These are phyloP conservation scores for Curvularia spicifera DNA, from an alignment of 2,329 filamentous ascomycete genomes.

Conservation along the genomic window DNA sequence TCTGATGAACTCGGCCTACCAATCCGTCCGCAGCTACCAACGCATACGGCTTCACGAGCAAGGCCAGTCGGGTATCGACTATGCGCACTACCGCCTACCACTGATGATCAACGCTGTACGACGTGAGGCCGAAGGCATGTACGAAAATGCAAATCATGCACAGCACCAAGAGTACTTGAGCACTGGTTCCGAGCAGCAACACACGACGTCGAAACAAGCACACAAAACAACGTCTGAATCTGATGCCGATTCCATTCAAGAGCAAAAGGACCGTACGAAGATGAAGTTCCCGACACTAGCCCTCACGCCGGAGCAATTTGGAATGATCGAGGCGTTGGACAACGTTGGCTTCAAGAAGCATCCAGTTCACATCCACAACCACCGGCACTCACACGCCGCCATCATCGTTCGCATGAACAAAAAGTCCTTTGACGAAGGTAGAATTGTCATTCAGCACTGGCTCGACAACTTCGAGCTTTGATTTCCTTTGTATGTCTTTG, in stretches of 20 bases:
- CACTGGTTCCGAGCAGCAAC: slow-evolving; percentile 56
- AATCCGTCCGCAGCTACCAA: slow-evolving; percentile 75
- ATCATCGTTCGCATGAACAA: slow-evolving; percentile 80
- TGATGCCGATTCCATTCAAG: slow-evolving; percentile 39
- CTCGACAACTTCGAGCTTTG: slow-evolving; percentile 69
- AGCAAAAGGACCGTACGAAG: slow-evolving; percentile 39
- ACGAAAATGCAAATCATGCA: slow-evolving; percentile 72
- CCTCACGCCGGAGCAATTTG: slow-evolving; percentile 79
- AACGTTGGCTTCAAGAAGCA: slow-evolving; percentile 64
- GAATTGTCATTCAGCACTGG: slow-evolving; percentile 81
- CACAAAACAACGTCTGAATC: slow-evolving; percentile 24
- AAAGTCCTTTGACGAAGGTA: slow-evolving; percentile 74
- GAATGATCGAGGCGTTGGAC: slow-evolving; percentile 81
- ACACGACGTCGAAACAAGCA: slow-evolving; percentile 19
- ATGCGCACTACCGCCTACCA: slow-evolving; percentile 76
- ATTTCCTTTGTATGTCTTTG: not conserved
- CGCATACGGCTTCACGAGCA: slow-evolving; percentile 79
- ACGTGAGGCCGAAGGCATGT: slow-evolving; percentile 76
- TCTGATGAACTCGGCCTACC: slow-evolving; percentile 75
- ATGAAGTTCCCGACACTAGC: slow-evolving; percentile 73
- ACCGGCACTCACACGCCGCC: slow-evolving; percentile 81
- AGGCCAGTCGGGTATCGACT: slow-evolving; percentile 70
- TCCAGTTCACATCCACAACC: slow-evolving; percentile 75
- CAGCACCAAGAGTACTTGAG: slow-evolving; percentile 75
- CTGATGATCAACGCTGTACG: slow-evolving; percentile 73